Evolutionary conservation across 345 rosid species (phyloP), one percentile per base, ranked within the genome.

Genomic region (Ailanthus altissimus): DNA sequence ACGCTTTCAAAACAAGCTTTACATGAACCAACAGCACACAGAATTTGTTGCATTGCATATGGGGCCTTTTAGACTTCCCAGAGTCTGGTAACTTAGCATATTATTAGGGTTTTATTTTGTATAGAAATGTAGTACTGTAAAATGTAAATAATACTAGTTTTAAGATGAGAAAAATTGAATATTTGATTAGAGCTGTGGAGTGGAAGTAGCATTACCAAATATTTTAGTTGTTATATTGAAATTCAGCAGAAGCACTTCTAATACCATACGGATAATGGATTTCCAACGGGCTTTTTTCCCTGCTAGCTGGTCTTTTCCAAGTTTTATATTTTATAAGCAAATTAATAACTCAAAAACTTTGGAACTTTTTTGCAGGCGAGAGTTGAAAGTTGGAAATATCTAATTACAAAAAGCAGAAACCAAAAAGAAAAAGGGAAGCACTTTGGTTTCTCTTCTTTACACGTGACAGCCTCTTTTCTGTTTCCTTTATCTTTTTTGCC

Each of bases 401-500:
- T 21, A 15, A 47, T 73, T n/a, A 12, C 15, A 46, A 79, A 70
- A 79, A 42, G 54, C 13, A 51, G 66, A 71, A 73, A n/a, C 40
- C 45, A 16, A 42, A 74, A 68, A 67, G 50, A 43, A 61, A n/a
- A 77, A 58, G 64, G 28, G 60, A 54, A 60, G 62, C 36, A 45
- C 75, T 69, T 75, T 78, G 3, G n/a, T 65, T 50, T 61, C 23
- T 20, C n/a, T 45, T 6, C 72, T 80, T 78, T 78, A 47, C 84
- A 78, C 77, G 83, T 79, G 84, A 76, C 76, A 56, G 43, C 40
- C 40, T 67, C 80, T 63, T 73, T 77, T 25, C 42, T 56, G 43
- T 53, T 16, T 63, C 47, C 54, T 67, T 80, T 45, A 53, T 25
- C 70, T 23, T 42, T 78, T 76, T 61, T 25, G 73, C 77, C 76